phyloP scores from a whole-genome alignment of 2,329 filamentous ascomycete species.

The Colletotrichum incanum region DNA sequence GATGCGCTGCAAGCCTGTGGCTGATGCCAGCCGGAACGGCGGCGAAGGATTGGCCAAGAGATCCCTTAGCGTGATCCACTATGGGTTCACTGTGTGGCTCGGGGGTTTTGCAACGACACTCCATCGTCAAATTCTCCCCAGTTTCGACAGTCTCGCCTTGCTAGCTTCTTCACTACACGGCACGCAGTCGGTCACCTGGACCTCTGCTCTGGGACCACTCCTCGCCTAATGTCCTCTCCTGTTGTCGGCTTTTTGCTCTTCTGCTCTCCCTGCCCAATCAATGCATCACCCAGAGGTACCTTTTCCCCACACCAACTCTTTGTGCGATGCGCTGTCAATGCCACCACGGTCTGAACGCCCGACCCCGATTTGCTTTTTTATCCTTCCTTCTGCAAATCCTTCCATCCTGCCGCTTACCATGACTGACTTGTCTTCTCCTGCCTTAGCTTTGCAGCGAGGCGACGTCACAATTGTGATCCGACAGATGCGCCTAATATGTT shows the following conservation, averaged over 20 bases:
- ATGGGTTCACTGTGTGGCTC: constrained; percentile 4
- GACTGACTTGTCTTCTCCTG: constrained; percentile 18
- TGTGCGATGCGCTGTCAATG: background rate
- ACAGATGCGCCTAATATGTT: constrained; percentile 17
- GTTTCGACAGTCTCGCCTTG: background rate
- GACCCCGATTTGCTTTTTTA: constrained; percentile 11
- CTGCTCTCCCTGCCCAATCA: background rate
- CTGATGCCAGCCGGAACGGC: background rate
- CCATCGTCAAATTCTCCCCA: background rate
- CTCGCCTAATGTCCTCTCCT: background rate
- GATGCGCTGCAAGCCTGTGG: constrained; percentile 13
- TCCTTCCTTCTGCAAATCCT: constrained; percentile 15
- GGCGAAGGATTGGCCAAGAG: constrained; percentile 19
- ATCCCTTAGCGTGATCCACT: background rate
- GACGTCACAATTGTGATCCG: constrained; percentile 32
- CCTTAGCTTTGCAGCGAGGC: constrained; percentile 18
- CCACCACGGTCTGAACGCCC: background rate
- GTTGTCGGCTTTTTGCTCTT: background rate
- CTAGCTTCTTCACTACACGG: background rate
- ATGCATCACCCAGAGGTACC: background rate
- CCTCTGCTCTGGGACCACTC: background rate
- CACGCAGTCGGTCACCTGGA: background rate
- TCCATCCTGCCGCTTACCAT: constrained; percentile 8
- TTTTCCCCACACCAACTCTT: background rate
- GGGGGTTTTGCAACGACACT: background rate